phyloP scores from a whole-genome alignment of 306 rosid species.

The Lathyrus aphaca region DNA sequence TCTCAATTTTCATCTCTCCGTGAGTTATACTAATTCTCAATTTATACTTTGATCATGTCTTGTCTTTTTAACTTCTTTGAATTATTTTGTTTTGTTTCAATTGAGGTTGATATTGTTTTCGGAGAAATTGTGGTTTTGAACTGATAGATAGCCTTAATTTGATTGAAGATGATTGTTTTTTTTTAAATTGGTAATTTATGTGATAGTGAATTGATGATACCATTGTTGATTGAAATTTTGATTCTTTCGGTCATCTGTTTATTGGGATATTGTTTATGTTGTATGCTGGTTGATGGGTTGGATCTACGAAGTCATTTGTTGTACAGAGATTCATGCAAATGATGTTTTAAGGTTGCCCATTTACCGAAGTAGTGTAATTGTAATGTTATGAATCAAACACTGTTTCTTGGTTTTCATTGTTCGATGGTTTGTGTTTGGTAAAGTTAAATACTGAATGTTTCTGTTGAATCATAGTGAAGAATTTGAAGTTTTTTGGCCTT shows the following conservation, averaged over 20 bases:
- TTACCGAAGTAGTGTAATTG: constrained; percentile 44
- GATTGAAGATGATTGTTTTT: constrained; percentile 32
- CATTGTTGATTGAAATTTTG: constrained; percentile 37
- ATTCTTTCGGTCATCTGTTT: constrained; percentile 35
- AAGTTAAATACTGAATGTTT: constrained; percentile 52
- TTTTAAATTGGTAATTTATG: constrained; percentile 34
- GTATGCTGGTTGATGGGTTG: constrained; percentile 55
- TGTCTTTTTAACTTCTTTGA: neutral
- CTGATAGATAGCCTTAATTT: constrained; percentile 40
- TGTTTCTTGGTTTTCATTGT: constrained; percentile 53
- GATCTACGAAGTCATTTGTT: constrained; percentile 62
- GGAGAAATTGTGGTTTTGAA: constrained; percentile 12
- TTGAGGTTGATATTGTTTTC: constrained; percentile 40
- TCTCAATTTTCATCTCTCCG: constrained; percentile 43
- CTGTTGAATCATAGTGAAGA: constrained; percentile 58
- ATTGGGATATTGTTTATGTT: constrained; percentile 33
- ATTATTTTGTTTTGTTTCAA: constrained; percentile 24
- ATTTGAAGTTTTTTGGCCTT: constrained; percentile 47
- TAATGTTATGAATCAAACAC: constrained; percentile 57
- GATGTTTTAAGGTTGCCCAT: constrained; percentile 47
- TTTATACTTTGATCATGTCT: constrained; percentile 37
- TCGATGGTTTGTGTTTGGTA: constrained; percentile 57
- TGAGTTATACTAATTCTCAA: constrained; percentile 44
- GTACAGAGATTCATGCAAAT: constrained; percentile 60
- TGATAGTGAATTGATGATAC: constrained; percentile 14